phyloP scores from a whole-genome alignment of 1,284 basidiomycete genomes.

The Malassezia arunalokei region DNA sequence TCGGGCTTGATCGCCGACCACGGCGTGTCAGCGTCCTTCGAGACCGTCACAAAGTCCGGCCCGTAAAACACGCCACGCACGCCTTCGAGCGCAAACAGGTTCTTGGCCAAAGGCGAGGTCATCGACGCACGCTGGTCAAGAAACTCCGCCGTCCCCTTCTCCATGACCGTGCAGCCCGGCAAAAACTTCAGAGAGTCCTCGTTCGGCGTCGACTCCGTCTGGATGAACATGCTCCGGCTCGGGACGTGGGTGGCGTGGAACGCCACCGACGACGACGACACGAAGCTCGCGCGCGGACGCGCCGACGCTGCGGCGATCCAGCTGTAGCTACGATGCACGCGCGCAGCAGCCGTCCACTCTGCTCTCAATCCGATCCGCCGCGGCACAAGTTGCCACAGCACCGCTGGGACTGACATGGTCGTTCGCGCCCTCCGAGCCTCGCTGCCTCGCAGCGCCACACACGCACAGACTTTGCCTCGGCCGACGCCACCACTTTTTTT shows the following conservation, averaged over 20 bases:
- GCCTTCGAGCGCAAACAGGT: constrained; percentile 83
- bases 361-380: too few species aligned
- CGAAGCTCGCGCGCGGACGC: neutral
- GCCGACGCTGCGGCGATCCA: neutral
- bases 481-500: constrained; percentile 5
- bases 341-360: too few species aligned
- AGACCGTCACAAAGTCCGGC: constrained; percentile 93
- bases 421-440: neutral
- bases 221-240: constrained; percentile 33
- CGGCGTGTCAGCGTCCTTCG: constrained; percentile 69
- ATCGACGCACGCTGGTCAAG: constrained; percentile 55
- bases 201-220: constrained; percentile 87
- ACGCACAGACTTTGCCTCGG: neutral
- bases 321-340: neutral
- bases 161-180: constrained; percentile 78
- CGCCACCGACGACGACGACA: constrained; percentile 50
- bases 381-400: too few species aligned
- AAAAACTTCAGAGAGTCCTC: constrained; percentile 97
- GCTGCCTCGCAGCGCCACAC: too few species aligned
- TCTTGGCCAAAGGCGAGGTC: constrained; percentile 76
- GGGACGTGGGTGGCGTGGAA: constrained; percentile 55
- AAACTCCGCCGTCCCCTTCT: constrained; percentile 73
- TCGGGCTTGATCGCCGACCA: constrained; percentile 96
- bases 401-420: too few species aligned
- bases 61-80: constrained; percentile 83